Evolutionary conservation across 352 stramenopile genomes (phyloP), one percentile per base, ranked within the genome.

Genomic region (Phytophthora sojae): DNA sequence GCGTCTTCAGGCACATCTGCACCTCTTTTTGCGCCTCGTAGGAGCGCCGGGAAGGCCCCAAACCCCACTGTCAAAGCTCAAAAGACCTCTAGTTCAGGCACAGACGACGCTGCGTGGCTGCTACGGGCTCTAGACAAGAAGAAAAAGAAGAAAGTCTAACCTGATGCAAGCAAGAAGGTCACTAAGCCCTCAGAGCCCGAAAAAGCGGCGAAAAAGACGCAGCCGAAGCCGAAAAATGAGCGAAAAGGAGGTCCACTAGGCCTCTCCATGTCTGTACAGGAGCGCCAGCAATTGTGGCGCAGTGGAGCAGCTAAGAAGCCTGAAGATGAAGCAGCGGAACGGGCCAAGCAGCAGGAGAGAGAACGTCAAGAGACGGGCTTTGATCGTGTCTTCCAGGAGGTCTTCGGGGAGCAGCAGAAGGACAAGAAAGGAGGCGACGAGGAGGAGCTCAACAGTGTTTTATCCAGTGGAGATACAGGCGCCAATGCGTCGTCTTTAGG

Each of bases 371-470:
- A 87, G 30, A 76, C 61, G 29, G 62, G 71, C n/a, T 90, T 90
- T 14, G 82, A 88, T 19, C 62, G 76, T 11, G 82, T 86, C 12
- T 90, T 87, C 59, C 68, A 84, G 21, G 80, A 90, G 25, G 63
- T 87, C 8, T 88, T 90, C 47, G 64, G 70, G 1, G 64, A 73
- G 7, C 35, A 76, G 35, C 52, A 72, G 57, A 32, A 30, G 9
- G 39, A 66, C 9, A 57, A 81, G 25, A 69, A 79, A 45, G 59
- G 50, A 65, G 54, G 44, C 55, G 64, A 75, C 50, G 63, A 74
- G n/a, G 52, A 67, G 51, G 56, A 78, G 25, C 55, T 73, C 14
- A 35, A 59, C 29, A 73, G 32, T 32, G 66, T 62, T 30, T 23
- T 71, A 15, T 23, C 23, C 9, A 52, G 4, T 47, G 21, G 21